Conservation (phyloP, 129 eudicot genomes). For the Escallonia herrerae region DNA sequence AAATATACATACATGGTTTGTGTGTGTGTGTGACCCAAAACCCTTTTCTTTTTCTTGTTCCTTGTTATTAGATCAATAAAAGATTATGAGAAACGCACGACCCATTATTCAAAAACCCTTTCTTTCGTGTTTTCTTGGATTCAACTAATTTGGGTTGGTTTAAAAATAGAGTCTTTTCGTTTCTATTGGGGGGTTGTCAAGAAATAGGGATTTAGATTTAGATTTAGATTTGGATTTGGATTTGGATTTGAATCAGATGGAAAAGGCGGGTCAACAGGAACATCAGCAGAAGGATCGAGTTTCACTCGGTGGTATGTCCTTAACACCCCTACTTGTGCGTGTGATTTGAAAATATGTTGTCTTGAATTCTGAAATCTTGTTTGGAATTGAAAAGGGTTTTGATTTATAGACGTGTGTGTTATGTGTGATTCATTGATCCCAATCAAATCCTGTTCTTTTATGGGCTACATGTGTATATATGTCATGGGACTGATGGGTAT, state of each 20-base stretch:
- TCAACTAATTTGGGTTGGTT: constrained; percentile 16
- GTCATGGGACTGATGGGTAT: not conserved
- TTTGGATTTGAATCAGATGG: constrained; percentile 29
- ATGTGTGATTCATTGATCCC: not conserved
- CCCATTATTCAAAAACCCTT: too few relatives aligned
- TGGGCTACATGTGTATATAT: not conserved
- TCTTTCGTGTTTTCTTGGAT: too few relatives aligned
- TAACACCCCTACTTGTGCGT: not conserved
- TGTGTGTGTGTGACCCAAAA: constrained; percentile 26
- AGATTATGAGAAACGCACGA: not conserved
- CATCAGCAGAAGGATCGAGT: constrained; percentile 25
- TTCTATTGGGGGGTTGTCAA: not conserved
- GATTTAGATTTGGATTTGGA: constrained; percentile 11
- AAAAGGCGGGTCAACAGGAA: constrained; percentile 45
- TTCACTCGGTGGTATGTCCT: constrained; percentile 14
- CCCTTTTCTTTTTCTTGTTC: constrained; percentile 18
- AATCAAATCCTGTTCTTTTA: not conserved
- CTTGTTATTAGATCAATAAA: constrained; percentile 9
- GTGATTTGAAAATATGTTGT: constrained; percentile 1
- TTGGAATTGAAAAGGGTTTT: not conserved
- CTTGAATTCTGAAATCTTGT: constrained; percentile 3
- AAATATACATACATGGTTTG: not conserved
- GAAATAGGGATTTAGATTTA: constrained; percentile 4
- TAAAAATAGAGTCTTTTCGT: not conserved
- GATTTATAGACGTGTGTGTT: not conserved